Base-by-base conservation (phyloP, 306 rosid genomes). In the Fragaria vesca region DNA sequence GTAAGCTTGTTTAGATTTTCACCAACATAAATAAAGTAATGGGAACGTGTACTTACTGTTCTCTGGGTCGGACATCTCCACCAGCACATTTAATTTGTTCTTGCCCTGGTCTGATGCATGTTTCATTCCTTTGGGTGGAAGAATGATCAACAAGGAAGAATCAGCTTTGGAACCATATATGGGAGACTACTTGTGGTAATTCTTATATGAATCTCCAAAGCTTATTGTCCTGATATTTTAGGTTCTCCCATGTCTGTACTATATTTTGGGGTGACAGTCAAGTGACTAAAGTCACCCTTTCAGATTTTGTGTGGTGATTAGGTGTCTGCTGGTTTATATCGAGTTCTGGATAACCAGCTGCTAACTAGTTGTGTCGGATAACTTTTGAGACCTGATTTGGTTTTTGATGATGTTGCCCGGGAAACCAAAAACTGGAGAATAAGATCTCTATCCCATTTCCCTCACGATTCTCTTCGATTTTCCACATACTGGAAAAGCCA, bases 171-270 rank as follows among this genome's bases (percentile, higher is more conserved):
- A 40, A 51, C 52, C 57, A 38, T 48, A 8, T 51, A 45, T 2
- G 43, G 43, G 34, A 77, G 21, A 54, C 57, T 60, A 30, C 74
- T 30, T 52, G 13, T 5, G 81, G 81, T 78, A 78, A 57, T 78
- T 78, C 66, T 51, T 28, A 30, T 28, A 8, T 43, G 5, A 18
- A 32, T 45, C 8, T 69, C 17, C 15, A 68, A 10, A 10, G 12
- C 24, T 12, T 69, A 15, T 58, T 42, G 43, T 58, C 21, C 45
- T 69, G 21, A 16, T 16, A 28, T n/a, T 42, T 69, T 43, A 16
- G 40, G 8, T 51, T 43, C 16, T 34, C 52, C 18, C 15, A 2
- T 48, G 72, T 34, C 51, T 10, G 46, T 77, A 18, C 54, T 24
- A n/a, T 40, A 68, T 66, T 66, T 66, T 43, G 47, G 47, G 47